These are phyloP conservation scores for Ophiosphaerella korrae DNA, from an alignment of 2,329 filamentous ascomycete genomes.

Conservation along the genomic window DNA sequence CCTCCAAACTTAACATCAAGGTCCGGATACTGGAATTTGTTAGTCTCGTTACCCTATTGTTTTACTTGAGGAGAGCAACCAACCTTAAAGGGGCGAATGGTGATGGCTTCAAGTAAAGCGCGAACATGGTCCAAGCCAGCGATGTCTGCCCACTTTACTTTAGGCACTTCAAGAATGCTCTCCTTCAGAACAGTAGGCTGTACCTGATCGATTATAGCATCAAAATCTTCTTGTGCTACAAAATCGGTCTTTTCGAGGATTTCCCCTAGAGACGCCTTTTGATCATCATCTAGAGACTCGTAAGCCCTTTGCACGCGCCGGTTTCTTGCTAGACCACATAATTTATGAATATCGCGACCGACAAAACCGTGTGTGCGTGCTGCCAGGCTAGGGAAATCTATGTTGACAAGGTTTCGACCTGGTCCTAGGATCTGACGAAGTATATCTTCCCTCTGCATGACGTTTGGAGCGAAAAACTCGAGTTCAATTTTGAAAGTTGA, in stretches of 20 bases:
- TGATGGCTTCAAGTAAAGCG: conserved; percentile 59
- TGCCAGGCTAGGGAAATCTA: conserved; percentile 61
- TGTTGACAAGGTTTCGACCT: conserved; percentile 59
- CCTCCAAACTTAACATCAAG: conserved; percentile 43
- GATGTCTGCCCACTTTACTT: conserved; percentile 84
- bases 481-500: conserved; percentile 71
- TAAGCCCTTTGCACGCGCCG: conserved; percentile 30
- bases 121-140: conserved; percentile 83
- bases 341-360: conserved; percentile 72
- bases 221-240: conserved; percentile 59
- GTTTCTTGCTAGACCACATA: conserved; percentile 63
- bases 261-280: conserved; percentile 27
- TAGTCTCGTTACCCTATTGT: conserved; percentile 4
- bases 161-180: conserved; percentile 85
- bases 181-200: conserved; percentile 86
- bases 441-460: conserved; percentile 73
- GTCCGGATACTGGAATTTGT: conserved; percentile 38
- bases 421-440: conserved; percentile 54
- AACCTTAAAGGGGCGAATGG: conserved; percentile 64
- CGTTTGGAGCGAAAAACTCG: conserved; percentile 77
- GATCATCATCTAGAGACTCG: conserved; percentile 22
- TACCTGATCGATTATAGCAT: conserved; percentile 69
- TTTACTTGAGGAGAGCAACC: conserved; percentile 4
- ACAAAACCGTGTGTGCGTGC: conserved; percentile 87
- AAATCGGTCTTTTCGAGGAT: conserved; percentile 24